A percentile compares a stretch with the other conserved stretches of the same genome.
Conservation (phyloP, 192 early-diverging fungal genomes). For the Umbelopsis sp. region DNA sequence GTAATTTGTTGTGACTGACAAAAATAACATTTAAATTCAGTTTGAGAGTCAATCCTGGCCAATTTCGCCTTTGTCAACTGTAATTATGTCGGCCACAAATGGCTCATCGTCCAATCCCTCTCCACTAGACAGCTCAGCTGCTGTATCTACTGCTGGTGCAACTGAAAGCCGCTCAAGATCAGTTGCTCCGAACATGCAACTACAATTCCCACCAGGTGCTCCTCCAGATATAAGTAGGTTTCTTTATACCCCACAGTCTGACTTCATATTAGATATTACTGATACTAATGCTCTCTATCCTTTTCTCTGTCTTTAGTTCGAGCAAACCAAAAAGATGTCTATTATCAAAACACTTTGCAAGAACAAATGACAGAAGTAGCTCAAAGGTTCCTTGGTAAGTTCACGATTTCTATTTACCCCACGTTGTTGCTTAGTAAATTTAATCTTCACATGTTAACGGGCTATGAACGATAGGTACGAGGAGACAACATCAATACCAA, state of each 20-base stretch:
- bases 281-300: not conserved
- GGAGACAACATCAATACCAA: constrained; percentile 65
- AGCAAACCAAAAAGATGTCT: constrained; percentile 87
- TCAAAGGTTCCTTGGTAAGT: constrained; percentile 64
- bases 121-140: constrained; percentile 1
- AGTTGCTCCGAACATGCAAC: constrained; percentile 34
- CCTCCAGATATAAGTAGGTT: constrained; percentile 77
- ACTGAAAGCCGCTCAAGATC: not conserved
- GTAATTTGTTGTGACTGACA: too few relatives aligned
- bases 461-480: constrained; percentile 45
- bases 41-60: not conserved
- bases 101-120: constrained; percentile 21
- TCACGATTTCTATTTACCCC: not conserved
- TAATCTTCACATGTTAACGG: not conserved
- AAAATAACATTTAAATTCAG: too few relatives aligned
- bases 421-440: constrained; percentile 24
- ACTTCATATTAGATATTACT: not conserved
- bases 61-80: constrained; percentile 16
- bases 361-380: constrained; percentile 64
- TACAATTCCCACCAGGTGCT: constrained; percentile 68
- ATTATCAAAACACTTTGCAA: constrained; percentile 74
- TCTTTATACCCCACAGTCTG: not conserved
- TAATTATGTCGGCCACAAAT: constrained; percentile 35
- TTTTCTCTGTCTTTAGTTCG: constrained; percentile 57
- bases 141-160: not conserved